Percentiles rank a stretch among this genome's conserved stretches.
These are phyloP conservation scores for Yamadazyma kitorensis DNA, from an alignment of 805 yeast species.

Conservation along the genomic window DNA sequence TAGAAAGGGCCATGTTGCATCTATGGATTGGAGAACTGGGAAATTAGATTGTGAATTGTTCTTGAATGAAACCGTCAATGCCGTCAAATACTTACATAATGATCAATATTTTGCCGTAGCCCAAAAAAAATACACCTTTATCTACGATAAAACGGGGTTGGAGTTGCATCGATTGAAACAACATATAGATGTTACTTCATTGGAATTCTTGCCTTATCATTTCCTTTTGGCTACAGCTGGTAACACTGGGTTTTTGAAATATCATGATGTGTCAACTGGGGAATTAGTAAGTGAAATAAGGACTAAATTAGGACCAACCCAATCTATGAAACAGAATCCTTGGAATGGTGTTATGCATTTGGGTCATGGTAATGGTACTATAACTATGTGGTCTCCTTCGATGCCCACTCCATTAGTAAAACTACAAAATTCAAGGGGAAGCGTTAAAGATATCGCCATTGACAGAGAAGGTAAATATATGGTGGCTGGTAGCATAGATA, in stretches of 20 bases:
- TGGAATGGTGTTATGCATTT: slow-evolving; percentile 94
- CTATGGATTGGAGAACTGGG: slow-evolving; percentile 94
- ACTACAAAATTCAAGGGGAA: slow-evolving; percentile 79
- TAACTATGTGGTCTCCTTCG: slow-evolving; percentile 90
- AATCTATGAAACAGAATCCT: slow-evolving; percentile 85
- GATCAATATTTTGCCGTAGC: slow-evolving; percentile 96
- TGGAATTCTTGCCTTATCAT: slow-evolving; percentile 93
- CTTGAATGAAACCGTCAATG: slow-evolving; percentile 84
- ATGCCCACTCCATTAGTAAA: slow-evolving; percentile 83
- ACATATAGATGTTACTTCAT: slow-evolving; percentile 77
- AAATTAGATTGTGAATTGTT: slow-evolving; percentile 75
- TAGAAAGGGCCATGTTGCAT: slow-evolving; percentile 89
- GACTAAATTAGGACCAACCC: slow-evolving; percentile 88
- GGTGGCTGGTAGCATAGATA: slow-evolving; percentile 91
- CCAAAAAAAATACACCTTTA: slow-evolving; percentile 89
- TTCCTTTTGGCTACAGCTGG: slow-evolving; percentile 86
- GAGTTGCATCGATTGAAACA: slow-evolving; percentile 90
- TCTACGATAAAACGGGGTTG: slow-evolving; percentile 86
- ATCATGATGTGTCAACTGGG: slow-evolving; percentile 96
- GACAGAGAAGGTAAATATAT: slow-evolving; percentile 92
- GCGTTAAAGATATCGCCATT: slow-evolving; percentile 78
- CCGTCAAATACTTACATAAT: slow-evolving; percentile 86
- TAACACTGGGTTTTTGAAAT: slow-evolving; percentile 80
- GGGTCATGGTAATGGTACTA: slow-evolving; percentile 92
- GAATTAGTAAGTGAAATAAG: slow-evolving; percentile 75